Evolutionary conservation across 2,329 filamentous ascomycete genomes (phyloP).

Genomic region (Penicillium expansum): DNA sequence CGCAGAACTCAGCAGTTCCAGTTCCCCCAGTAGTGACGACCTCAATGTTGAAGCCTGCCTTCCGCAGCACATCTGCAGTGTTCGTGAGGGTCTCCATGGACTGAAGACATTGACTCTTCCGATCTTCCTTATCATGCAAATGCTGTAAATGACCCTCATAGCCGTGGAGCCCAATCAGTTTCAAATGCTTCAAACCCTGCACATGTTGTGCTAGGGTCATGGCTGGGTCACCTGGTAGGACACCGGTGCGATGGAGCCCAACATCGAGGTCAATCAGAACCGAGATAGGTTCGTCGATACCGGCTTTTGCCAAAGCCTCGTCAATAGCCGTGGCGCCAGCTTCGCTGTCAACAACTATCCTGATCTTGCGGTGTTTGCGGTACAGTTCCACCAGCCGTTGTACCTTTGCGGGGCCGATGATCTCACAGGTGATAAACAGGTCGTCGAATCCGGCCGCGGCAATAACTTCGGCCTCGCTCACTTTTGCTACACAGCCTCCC

Average conservation of each 20-base stretch:
- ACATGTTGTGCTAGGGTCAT: slow-evolving; percentile 43
- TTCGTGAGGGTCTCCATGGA: slow-evolving; percentile 47
- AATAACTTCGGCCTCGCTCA: slow-evolving; percentile 49
- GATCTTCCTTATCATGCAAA: slow-evolving; percentile 45
- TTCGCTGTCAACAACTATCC: slow-evolving; percentile 51
- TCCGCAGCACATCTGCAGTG: slow-evolving; percentile 45
- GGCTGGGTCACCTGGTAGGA: slow-evolving; percentile 44
- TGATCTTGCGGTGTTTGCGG: slow-evolving; percentile 36
- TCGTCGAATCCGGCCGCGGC: slow-evolving; percentile 48
- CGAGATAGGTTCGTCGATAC: slow-evolving; percentile 39
- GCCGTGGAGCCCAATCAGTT: slow-evolving; percentile 51
- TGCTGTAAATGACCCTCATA: slow-evolving; percentile 57
- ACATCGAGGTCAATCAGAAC: slow-evolving; percentile 53
- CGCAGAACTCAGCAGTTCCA: slow-evolving; percentile 55
- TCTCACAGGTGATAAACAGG: slow-evolving; percentile 53
- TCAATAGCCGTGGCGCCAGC: slow-evolving; percentile 48
- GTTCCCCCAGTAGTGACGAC: slow-evolving; percentile 55
- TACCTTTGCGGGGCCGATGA: slow-evolving; percentile 50
- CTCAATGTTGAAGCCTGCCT: slow-evolving; percentile 45
- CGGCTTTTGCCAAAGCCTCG: slow-evolving; percentile 38
- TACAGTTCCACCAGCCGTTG: slow-evolving; percentile 47
- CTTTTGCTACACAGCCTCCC: slow-evolving; percentile 54
- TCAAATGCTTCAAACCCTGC: slow-evolving; percentile 37
- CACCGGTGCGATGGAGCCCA: slow-evolving; percentile 51
- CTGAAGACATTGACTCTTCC: slow-evolving; percentile 45